Base-by-base conservation (phyloP, 1,139 yeast species). In the Taphrina pruni region DNA sequence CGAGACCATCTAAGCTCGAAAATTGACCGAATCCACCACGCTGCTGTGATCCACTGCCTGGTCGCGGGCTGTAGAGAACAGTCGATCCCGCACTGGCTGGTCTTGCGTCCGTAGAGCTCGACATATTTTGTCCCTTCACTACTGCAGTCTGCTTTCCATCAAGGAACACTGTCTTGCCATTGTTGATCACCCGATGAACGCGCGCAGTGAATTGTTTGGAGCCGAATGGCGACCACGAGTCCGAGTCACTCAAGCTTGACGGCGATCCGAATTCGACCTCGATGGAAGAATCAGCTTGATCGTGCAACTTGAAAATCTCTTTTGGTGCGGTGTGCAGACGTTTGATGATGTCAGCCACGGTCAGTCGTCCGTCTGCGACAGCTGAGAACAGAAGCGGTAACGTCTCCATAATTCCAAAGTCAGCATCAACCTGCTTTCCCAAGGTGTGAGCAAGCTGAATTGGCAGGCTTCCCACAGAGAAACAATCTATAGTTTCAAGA, bases 291-390 rank as follows among this genome's bases (percentile, higher is more conserved):
- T 86, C 88, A 73, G 85, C 86, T 80, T 90, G 96, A 75, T 87
- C 90, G 74, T 95, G 92, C 73, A 94, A 83, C 76, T 88, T 89
- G 82, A 94, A 92, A 76, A 94, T 90, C 75, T 81, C 83, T 74
- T 86, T 86, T 74, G 98, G 98, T 76, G 88, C 89, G 76, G 88
- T 87, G 80, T 91, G 92, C 80, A 94, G 83, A 76, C 90, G 89
- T 72, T 81, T 77, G 71, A 87, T 83, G 74, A 94, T 87, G 76
- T 91, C 96, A 36, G 84, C 87, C 72, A 89, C 77, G 12, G 96
- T 86, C 74, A 94, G 83, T 74, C 83, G 86, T 66, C 89, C 90
- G 50, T 86, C 88, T 72, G 84, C 83, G 70, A 93, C 95, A 69
- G 97, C 97, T 69, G 89, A 81, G 75, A 92, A 83, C 75, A 94